Conservation (phyloP, 306 rosid species). For the Canavalia ensiformis region DNA sequence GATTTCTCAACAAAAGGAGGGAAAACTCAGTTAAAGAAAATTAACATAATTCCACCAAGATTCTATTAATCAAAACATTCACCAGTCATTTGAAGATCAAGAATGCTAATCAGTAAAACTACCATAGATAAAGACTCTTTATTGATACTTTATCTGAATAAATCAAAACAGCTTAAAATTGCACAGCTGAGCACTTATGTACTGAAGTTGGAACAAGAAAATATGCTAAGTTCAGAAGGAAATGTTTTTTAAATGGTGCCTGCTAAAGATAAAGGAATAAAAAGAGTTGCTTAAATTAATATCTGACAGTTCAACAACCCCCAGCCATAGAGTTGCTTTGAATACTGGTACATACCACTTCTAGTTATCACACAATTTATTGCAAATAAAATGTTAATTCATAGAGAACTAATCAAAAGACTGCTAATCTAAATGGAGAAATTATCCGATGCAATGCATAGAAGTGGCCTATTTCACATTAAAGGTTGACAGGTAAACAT, state of each 20-base stretch:
- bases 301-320: neutral
- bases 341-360: neutral
- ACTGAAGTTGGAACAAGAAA: slow-evolving; percentile 18
- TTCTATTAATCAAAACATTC: slow-evolving; percentile 21
- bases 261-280: neutral
- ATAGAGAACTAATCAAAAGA: neutral
- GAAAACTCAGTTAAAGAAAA: neutral
- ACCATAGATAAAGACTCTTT: slow-evolving; percentile 7
- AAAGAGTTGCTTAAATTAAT: neutral
- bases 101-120: neutral
- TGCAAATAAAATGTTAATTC: neutral
- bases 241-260: neutral
- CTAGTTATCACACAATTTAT: neutral
- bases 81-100: slow-evolving; percentile 19
- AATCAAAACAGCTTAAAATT: neutral
- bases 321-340: neutral
- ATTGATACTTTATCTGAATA: slow-evolving; percentile 1
- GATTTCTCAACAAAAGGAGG: neutral
- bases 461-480: neutral
- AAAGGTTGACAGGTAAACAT: neutral
- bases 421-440: neutral
- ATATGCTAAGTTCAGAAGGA: neutral
- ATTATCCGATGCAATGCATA: neutral
- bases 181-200: neutral
- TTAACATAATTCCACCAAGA: slow-evolving; percentile 27